phyloP scores from a whole-genome alignment of 805 yeast species.

The Barnettozyma wickerhamii region DNA sequence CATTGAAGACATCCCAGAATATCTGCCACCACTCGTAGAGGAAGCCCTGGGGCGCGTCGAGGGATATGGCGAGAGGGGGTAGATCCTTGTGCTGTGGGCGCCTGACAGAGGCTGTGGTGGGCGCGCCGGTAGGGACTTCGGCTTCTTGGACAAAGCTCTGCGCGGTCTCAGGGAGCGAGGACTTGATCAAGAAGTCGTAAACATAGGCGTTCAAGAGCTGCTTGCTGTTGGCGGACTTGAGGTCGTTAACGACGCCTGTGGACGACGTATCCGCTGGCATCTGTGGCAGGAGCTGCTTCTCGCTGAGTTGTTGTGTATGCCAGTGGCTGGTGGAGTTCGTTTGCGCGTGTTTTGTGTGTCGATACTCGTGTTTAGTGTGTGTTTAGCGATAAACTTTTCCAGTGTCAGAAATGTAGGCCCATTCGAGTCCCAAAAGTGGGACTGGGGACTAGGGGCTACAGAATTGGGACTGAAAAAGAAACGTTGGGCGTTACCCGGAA shows the following conservation, averaged over 20 bases:
- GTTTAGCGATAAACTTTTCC: neutral
- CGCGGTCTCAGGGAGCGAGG: constrained; percentile 69
- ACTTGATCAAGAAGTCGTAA: constrained; percentile 78
- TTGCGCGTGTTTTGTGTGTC: too few relatives aligned
- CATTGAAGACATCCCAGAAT: constrained; percentile 91
- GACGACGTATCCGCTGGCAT: constrained; percentile 11
- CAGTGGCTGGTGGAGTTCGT: neutral
- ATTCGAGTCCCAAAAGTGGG: too few relatives aligned
- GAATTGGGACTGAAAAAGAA: neutral
- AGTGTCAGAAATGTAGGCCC: neutral
- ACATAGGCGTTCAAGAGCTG: constrained; percentile 76
- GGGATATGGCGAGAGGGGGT: constrained; percentile 47
- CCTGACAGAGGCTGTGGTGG: constrained; percentile 15
- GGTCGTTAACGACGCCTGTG: constrained; percentile 22
- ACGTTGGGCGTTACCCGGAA: neutral
- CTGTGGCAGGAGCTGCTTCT: neutral
- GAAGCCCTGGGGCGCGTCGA: constrained; percentile 87
- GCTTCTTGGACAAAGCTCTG: constrained; percentile 72
- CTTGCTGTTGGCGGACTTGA: constrained; percentile 30
- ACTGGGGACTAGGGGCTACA: neutral
- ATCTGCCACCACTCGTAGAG: constrained; percentile 95
- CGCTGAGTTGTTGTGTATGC: neutral
- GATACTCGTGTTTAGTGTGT: too few relatives aligned
- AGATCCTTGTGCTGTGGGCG: constrained; percentile 34
- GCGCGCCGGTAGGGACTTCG: constrained; percentile 40